Conservation (phyloP, 2,329 filamentous ascomycete genomes). For the Venturia oleaginea region DNA sequence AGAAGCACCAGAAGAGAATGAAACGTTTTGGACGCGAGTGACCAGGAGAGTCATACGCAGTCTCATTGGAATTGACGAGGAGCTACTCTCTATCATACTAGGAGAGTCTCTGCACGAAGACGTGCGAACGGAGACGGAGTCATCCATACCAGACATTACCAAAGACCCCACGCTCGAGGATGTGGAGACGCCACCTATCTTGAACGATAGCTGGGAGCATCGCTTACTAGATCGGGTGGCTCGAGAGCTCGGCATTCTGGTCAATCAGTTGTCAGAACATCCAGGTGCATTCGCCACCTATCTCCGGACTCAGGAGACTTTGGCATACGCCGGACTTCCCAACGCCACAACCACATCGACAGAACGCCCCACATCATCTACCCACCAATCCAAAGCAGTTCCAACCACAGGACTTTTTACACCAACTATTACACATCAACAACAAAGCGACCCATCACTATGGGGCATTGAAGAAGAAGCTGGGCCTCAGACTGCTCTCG, state of each 20-base stretch:
- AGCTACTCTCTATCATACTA: constrained; percentile 73
- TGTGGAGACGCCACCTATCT: constrained; percentile 24
- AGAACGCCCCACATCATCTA: neutral
- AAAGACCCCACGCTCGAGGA: constrained; percentile 16
- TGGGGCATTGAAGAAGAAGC: constrained; percentile 60
- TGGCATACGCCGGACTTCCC: constrained; percentile 70
- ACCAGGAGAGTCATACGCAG: constrained; percentile 82
- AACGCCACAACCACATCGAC: constrained; percentile 33
- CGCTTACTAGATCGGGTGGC: constrained; percentile 77
- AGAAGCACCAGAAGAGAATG: constrained; percentile 21
- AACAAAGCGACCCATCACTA: constrained; percentile 42
- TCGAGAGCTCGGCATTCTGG: constrained; percentile 72
- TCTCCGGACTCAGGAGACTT: constrained; percentile 44
- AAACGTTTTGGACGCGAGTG: constrained; percentile 70
- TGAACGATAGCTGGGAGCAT: constrained; percentile 55
- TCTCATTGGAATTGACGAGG: constrained; percentile 83
- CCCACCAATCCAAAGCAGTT: constrained; percentile 19
- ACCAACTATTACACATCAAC: constrained; percentile 16
- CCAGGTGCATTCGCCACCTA: constrained; percentile 86
- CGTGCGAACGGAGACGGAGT: constrained; percentile 14
- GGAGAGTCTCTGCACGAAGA: constrained; percentile 62
- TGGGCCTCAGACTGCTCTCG: constrained; percentile 36
- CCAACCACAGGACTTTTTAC: constrained; percentile 22
- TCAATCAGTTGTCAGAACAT: constrained; percentile 75
- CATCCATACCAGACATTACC: constrained; percentile 3